These are phyloP conservation scores for Entelexis sorbosivorans DNA, from an alignment of 1,139 yeast genomes.

Conservation along the genomic window DNA sequence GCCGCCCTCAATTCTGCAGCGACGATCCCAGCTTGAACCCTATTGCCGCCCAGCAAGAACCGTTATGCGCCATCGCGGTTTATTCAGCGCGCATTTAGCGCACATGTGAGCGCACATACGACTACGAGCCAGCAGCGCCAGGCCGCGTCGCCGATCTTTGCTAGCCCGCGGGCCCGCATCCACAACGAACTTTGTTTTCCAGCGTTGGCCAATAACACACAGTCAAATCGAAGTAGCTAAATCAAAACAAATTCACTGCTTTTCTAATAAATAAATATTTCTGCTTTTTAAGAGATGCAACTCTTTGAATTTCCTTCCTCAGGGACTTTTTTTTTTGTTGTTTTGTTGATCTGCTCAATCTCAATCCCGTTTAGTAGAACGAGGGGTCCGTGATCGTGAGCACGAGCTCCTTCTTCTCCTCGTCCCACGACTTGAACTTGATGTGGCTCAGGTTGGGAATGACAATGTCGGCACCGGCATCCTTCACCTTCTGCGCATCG, in stretches of 20 bases:
- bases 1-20: background rate
- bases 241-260: background rate
- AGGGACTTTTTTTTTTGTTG: background rate
- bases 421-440: conserved; percentile 30
- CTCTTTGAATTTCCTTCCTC: background rate
- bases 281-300: background rate
- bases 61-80: background rate
- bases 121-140: no score
- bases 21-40: background rate
- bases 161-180: no score
- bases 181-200: no score
- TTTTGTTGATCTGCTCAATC: background rate
- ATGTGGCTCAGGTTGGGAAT: conserved; percentile 55
- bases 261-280: conserved; percentile 11
- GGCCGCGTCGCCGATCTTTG: background rate
- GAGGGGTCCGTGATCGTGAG: conserved; percentile 11
- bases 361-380: background rate
- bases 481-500: conserved; percentile 54
- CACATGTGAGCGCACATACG: no score
- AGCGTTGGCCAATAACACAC: background rate
- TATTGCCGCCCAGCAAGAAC: background rate
- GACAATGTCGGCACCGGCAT: conserved; percentile 70
- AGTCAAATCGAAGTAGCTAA: no score
- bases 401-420: conserved; percentile 23
- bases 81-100: background rate